A percentile compares a stretch with the other conserved stretches of the same genome.
These are phyloP conservation scores for Naumovozyma baii DNA, from an alignment of 805 yeast genomes.

Conservation along the genomic window DNA sequence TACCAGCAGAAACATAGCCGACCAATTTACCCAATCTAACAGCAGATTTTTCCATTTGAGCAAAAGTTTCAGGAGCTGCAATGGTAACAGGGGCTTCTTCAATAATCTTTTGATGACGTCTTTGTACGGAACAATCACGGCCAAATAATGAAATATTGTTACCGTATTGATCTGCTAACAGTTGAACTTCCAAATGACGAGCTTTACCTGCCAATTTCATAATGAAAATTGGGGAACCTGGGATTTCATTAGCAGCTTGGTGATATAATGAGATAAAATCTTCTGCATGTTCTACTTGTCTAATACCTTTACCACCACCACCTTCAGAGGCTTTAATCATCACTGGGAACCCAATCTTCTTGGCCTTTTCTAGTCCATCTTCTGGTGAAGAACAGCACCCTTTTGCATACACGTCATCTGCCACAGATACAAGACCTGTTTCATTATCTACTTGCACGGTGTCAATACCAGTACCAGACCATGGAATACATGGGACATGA, in stretches of 20 bases:
- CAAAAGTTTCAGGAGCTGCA: constrained; percentile 78
- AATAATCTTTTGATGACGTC: constrained; percentile 97
- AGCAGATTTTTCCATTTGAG: constrained; percentile 92
- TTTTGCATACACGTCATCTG: constrained; percentile 69
- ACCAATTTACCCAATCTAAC: constrained; percentile 93
- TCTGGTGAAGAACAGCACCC: constrained; percentile 85
- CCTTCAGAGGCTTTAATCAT: constrained; percentile 99
- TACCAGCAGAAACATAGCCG: constrained; percentile 98
- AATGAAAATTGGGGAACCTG: constrained; percentile 97
- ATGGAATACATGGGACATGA: constrained; percentile 94
- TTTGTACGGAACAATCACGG: constrained; percentile 98
- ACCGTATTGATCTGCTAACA: constrained; percentile 96
- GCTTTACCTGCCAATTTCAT: constrained; percentile 97
- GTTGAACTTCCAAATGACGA: constrained; percentile 95
- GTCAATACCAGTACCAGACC: constrained; percentile 98
- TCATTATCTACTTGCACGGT: constrained; percentile 58
- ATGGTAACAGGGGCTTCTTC: constrained; percentile 99
- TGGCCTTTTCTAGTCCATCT: constrained; percentile 82
- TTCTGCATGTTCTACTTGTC: constrained; percentile 82
- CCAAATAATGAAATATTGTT: constrained; percentile 95
- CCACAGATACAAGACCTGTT: constrained; percentile 80
- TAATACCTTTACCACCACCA: constrained; percentile 99
- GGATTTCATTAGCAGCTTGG: constrained; percentile 95
- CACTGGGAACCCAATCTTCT: constrained; percentile 88
- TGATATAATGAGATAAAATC: constrained; percentile 69